These are phyloP conservation scores for Sphaerulina musiva DNA, from an alignment of 2,329 filamentous ascomycete species.

Conservation along the genomic window DNA sequence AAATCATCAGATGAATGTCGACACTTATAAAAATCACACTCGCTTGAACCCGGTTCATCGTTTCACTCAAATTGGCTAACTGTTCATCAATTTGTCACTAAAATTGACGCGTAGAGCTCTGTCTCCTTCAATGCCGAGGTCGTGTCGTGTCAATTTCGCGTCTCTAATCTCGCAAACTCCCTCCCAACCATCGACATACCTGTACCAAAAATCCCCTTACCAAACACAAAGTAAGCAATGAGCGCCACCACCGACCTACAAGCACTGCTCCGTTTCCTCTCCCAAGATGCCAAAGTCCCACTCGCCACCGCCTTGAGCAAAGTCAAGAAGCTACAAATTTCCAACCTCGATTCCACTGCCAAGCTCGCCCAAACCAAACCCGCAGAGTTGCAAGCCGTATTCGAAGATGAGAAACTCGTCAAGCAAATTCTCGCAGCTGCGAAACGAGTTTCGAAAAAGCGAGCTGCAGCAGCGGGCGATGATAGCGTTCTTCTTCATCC, in stretches of 20 bases:
- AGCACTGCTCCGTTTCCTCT: conserved; percentile 51
- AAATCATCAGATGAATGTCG: neutral
- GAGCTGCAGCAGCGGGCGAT: conserved; percentile 35
- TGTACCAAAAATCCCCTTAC: neutral
- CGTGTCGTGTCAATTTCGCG: neutral
- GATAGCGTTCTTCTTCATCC: conserved; percentile 25
- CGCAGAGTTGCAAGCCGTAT: conserved; percentile 39
- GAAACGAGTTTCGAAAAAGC: conserved; percentile 52
- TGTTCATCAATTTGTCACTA: no score
- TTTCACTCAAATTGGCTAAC: neutral
- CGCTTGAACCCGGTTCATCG: no score
- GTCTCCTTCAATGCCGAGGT: neutral
- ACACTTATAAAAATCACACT: no score
- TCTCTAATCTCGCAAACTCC: neutral
- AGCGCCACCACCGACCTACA: conserved; percentile 25
- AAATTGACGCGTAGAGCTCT: neutral
- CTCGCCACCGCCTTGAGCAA: conserved; percentile 51
- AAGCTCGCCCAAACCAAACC: conserved; percentile 46
- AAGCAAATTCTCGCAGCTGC: conserved; percentile 54
- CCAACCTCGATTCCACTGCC: conserved; percentile 42
- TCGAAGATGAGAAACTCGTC: conserved; percentile 48
- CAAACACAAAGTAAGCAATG: conserved; percentile 8
- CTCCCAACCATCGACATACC: neutral
- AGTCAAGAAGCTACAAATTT: conserved; percentile 48
- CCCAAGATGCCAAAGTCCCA: conserved; percentile 52